A percentile compares a stretch with the other conserved stretches of the same genome.
Evolutionary conservation across 345 rosid species (phyloP).

Genomic region (Excoecaria agallocha): DNA sequence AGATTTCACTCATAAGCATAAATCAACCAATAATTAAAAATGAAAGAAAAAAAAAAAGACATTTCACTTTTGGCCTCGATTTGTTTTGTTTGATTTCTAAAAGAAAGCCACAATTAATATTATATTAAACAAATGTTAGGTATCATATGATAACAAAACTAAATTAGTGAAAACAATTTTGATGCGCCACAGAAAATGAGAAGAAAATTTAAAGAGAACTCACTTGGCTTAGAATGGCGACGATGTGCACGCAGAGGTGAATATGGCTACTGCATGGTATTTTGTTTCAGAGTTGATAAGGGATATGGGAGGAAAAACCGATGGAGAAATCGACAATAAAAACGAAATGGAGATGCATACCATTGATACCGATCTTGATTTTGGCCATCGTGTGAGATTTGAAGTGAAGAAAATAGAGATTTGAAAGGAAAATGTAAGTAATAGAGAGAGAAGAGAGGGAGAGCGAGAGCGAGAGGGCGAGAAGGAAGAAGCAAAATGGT

Average conservation of each 20-base stretch:
- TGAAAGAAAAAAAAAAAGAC: neutral
- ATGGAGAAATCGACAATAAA: no score
- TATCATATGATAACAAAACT: neutral
- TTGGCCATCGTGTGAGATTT: no score
- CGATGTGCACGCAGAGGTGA: neutral
- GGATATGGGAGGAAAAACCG: no score
- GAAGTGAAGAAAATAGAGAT: no score
- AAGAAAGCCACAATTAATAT: neutral
- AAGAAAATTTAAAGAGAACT: neutral
- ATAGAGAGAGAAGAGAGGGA: no score
- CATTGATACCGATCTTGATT: no score
- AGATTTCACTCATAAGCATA: neutral
- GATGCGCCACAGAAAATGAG: neutral
- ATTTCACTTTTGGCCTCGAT: neutral
- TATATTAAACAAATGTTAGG: neutral
- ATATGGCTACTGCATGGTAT: neutral
- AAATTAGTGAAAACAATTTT: neutral
- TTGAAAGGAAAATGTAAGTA: no score
- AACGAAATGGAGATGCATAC: no score
- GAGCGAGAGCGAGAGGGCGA: no score
- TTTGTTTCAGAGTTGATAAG: neutral
- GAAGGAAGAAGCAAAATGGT: no score
- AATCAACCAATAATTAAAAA: neutral
- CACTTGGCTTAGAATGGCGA: neutral
- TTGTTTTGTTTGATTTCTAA: neutral